Percentiles rank a stretch among this genome's conserved stretches.
These are phyloP conservation scores for Pichia paraexigua DNA, from an alignment of 805 yeast genomes.

Conservation along the genomic window DNA sequence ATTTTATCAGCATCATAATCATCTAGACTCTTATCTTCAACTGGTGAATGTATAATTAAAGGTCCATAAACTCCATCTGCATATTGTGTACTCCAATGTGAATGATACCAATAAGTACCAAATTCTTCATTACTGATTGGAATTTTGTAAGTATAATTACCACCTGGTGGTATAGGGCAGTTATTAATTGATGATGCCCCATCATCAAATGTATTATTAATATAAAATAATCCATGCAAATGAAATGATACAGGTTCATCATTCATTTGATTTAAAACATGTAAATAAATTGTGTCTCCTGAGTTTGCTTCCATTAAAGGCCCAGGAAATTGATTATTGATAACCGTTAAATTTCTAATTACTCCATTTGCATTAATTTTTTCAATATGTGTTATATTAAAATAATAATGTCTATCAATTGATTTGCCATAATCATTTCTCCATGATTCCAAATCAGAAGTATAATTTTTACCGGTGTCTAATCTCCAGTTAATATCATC, in stretches of 20 bases:
- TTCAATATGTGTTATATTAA: conserved; percentile 5
- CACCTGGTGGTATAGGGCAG: conserved; percentile 16
- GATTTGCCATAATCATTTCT: conserved; percentile 7
- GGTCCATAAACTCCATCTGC: conserved; percentile 22
- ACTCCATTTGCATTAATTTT: conserved; percentile 9
- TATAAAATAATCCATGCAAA: conserved; percentile 19
- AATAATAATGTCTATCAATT: conserved; percentile 13
- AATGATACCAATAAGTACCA: conserved; percentile 22
- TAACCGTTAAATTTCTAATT: conserved; percentile 14
- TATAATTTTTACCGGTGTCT: conserved; percentile 11
- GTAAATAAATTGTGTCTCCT: conserved; percentile 16
- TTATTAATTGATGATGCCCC: conserved; percentile 12
- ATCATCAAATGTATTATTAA: conserved; percentile 16
- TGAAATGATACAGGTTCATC: conserved; percentile 17
- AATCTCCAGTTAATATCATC: conserved; percentile 6
- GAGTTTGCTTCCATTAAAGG: conserved; percentile 17
- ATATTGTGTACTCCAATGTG: conserved; percentile 19
- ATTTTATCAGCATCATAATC: conserved; percentile 41
- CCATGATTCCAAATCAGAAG: conserved; percentile 10
- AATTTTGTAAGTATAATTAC: conserved; percentile 15
- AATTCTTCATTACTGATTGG: conserved; percentile 13
- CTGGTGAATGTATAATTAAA: conserved; percentile 14
- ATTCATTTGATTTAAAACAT: conserved; percentile 11
- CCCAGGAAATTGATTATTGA: conserved; percentile 19
- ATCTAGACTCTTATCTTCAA: conserved; percentile 19